These are phyloP conservation scores for Grosmannia huntii DNA, from an alignment of 2,329 filamentous ascomycete species.

Conservation along the genomic window DNA sequence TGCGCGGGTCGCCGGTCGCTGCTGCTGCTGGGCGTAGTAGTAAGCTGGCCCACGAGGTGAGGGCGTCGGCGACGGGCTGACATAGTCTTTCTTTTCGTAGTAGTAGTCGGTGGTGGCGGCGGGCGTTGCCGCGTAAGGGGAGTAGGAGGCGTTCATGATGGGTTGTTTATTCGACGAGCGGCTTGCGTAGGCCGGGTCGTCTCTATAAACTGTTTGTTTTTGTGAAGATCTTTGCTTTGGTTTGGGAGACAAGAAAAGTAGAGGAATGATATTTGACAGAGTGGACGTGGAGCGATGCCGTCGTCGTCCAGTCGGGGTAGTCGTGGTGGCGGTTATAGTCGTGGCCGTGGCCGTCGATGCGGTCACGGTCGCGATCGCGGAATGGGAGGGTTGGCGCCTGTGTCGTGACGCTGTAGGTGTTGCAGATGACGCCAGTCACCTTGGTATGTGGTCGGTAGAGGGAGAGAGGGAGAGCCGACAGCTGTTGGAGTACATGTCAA, in stretches of 20 bases:
- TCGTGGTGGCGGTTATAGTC: conserved; percentile 10
- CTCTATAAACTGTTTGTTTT: not conserved
- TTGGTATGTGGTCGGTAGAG: conserved; percentile 48
- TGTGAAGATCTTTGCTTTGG: conserved; percentile 7
- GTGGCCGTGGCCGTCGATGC: conserved; percentile 12
- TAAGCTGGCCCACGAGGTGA: conserved; percentile 35
- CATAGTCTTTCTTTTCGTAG: conserved; percentile 36
- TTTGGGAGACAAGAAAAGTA: conserved; percentile 11
- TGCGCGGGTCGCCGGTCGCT: conserved; percentile 41
- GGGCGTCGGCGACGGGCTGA: conserved; percentile 43
- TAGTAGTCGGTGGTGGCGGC: conserved; percentile 33
- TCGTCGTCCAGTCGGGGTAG: conserved; percentile 11
- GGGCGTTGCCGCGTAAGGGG: conserved; percentile 35
- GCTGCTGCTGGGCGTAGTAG: conserved; percentile 26
- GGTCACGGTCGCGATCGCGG: conserved; percentile 12
- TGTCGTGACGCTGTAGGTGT: conserved; percentile 32
- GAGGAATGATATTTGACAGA: conserved; percentile 9
- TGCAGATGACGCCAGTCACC: conserved; percentile 41
- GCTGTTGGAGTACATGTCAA: conserved; percentile 46
- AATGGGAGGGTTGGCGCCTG: conserved; percentile 22
- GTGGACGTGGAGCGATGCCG: conserved; percentile 12
- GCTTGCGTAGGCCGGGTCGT: not conserved
- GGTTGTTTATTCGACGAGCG: conserved; percentile 14
- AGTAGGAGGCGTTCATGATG: conserved; percentile 27
- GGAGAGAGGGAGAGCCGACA: conserved; percentile 40